These are phyloP conservation scores for Alternaria postmessia DNA, from an alignment of 2,329 filamentous ascomycete species.

Conservation along the genomic window DNA sequence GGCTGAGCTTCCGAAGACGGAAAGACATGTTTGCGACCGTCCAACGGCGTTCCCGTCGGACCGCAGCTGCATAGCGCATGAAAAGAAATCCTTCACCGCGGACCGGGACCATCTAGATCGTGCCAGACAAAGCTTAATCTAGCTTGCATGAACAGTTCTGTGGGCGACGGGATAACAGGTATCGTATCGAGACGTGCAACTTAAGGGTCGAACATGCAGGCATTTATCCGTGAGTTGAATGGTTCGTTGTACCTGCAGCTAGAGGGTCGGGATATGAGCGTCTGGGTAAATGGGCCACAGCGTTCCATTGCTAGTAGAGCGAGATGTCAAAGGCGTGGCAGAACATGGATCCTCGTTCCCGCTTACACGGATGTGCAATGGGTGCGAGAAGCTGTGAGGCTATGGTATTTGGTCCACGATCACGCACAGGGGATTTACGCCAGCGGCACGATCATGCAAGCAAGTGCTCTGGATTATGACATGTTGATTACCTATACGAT, in stretches of 20 bases:
- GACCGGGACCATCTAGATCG: neutral
- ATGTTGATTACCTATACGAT: neutral
- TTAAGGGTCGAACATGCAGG: neutral
- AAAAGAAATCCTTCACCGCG: neutral
- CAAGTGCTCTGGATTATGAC: neutral
- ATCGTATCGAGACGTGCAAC: conserved; percentile 8
- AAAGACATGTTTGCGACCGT: neutral
- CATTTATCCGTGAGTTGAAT: conserved; percentile 17
- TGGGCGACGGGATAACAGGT: conserved; percentile 15
- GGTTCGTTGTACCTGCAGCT: conserved; percentile 12
- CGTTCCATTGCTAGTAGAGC: neutral
- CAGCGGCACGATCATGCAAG: neutral
- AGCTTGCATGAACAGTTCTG: conserved; percentile 7
- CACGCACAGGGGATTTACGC: neutral
- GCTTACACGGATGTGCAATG: neutral
- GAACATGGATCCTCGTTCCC: neutral
- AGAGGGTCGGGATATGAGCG: neutral
- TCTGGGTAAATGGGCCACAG: conserved; percentile 12
- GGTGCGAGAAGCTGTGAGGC: neutral
- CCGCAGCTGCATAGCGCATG: conserved; percentile 8
- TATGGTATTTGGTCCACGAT: neutral
- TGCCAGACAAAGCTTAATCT: conserved; percentile 9
- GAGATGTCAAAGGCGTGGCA: neutral
- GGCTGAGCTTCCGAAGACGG: neutral
- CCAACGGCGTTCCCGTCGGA: conserved; percentile 1